A percentile compares a stretch with the other conserved stretches of the same genome.
Conservation (phyloP, 2,329 filamentous ascomycete species). For the Rhinocladiella mackenziei region DNA sequence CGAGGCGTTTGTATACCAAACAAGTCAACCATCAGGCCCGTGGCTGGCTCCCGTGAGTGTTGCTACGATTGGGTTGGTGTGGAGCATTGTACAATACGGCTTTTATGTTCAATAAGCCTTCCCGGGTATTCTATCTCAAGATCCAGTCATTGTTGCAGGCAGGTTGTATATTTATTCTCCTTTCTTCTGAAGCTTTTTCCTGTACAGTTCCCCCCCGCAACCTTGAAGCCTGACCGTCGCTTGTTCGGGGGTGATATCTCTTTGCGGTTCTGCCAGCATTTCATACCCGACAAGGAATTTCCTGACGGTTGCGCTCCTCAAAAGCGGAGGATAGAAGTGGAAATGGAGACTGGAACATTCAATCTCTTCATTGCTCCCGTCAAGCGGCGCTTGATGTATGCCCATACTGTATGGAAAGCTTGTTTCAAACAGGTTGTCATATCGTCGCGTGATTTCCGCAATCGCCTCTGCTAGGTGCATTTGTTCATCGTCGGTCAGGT, state of each 20-base stretch:
- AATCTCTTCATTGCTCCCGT: conserved; percentile 75
- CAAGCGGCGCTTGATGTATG: conserved; percentile 88
- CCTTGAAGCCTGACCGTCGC: conserved; percentile 72
- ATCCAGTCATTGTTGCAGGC: conserved; percentile 4
- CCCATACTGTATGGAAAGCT: conserved; percentile 97
- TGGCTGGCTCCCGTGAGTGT: conserved; percentile 58
- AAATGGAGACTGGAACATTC: conserved; percentile 89
- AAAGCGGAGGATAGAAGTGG: conserved; percentile 93
- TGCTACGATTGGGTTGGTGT: conserved; percentile 52
- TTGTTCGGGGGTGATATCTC: conserved; percentile 96
- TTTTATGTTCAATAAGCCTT: conserved; percentile 55
- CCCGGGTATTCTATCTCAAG: too few relatives aligned
- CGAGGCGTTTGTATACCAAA: conserved; percentile 78
- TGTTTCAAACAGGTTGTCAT: conserved; percentile 96
- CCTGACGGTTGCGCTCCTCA: conserved; percentile 86
- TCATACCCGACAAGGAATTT: conserved; percentile 98
- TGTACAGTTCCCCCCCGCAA: conserved; percentile 79
- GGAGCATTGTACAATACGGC: conserved; percentile 65
- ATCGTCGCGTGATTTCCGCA: conserved; percentile 81
- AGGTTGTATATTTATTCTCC: conserved; percentile 17
- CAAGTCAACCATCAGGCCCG: conserved; percentile 60
- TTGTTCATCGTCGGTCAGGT: conserved; percentile 69
- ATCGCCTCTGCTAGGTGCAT: conserved; percentile 74
- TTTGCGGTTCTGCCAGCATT: conserved; percentile 93
- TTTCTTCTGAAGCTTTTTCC: conserved; percentile 53